Evolutionary conservation across 805 yeast species (phyloP), one percentile per base, ranked within the genome.

Genomic region (Wickerhamomyces silvicola): DNA sequence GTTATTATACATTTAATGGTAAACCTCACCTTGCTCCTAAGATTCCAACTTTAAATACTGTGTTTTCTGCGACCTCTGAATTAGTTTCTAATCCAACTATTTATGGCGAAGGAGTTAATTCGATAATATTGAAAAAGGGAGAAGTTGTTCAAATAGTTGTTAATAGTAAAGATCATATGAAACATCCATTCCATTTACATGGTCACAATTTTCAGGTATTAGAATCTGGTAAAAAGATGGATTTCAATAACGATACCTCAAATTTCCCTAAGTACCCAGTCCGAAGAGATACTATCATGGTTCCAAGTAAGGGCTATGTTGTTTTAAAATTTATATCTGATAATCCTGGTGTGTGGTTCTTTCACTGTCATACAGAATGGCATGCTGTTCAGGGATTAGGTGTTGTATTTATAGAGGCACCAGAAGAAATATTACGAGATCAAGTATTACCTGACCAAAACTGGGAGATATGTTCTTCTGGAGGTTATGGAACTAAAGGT

Each of bases 261-360:
- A 22, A 22, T 10, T 66, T 60, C 41, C 82, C 82, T 2, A 70
- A 69, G 19, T 53, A 55, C 30, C 94, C 87, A 18, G 52, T 73
- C 54, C 52, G 65, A 23, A 68, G 95, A 52, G 95, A 86, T 50
- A 81, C 90, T 0, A 73, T 78, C n/a, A 64, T 70, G 37, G 76
- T 85, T 11, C 71, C 76, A 24, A 72, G 81, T 6, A 72, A 75
- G 41, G 85, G 88, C 1, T 70, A 75, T 50, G 59, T 77, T 26
- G 84, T 76, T 10, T 47, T 76, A 19, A 64, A 96, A 40, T 85
- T 85, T 54, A 67, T 63, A 41, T 86, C 95, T 7, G 73, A 81
- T 46, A 87, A 87, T 46, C 95, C 96, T 1, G 97, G 97, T 29
- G 79, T 84, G 13, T 87, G 97, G 97, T 74, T 81, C 34, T 82